Percentiles rank a stretch among this genome's conserved stretches.
phyloP scores from a whole-genome alignment of 1,284 basidiomycete genomes.

The Coniophora puteana region DNA sequence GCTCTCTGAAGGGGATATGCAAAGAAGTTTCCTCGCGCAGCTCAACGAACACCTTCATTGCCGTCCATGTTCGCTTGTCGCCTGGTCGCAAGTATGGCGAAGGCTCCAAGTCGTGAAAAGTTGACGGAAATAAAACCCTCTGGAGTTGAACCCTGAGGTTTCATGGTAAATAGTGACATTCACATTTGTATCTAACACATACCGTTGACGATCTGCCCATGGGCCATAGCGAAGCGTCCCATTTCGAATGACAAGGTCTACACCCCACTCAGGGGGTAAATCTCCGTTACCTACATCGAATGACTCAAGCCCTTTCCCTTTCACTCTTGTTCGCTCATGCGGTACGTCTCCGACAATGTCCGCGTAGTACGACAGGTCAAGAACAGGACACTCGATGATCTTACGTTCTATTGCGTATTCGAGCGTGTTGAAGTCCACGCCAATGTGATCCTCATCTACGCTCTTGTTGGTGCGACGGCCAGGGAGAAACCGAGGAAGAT shows the following conservation, averaged over 20 bases:
- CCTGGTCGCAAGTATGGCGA: conserved; percentile 64
- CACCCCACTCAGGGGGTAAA: conserved; percentile 86
- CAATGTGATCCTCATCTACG: conserved; percentile 49
- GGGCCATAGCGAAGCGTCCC: conserved; percentile 84
- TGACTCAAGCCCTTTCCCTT: conserved; percentile 36
- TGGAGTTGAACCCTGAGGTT: conserved; percentile 67
- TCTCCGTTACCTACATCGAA: conserved; percentile 85
- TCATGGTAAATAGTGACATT: conserved; percentile 2
- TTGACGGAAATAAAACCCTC: conserved; percentile 75
- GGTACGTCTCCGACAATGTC: conserved; percentile 75
- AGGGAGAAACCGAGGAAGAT: conserved; percentile 9
- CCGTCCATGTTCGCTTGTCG: conserved; percentile 78
- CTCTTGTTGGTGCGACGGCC: conserved; percentile 38
- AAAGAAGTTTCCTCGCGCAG: conserved; percentile 73
- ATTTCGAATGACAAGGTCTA: conserved; percentile 76
- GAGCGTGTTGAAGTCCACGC: conserved; percentile 47
- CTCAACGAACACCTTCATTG: conserved; percentile 76
- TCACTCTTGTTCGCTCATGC: conserved; percentile 27
- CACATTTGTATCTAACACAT: conserved; percentile 12
- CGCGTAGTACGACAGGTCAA: conserved; percentile 82
- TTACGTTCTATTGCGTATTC: conserved; percentile 89
- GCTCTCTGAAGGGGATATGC: conserved; percentile 83
- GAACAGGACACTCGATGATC: conserved; percentile 68
- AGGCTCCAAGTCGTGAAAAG: conserved; percentile 62
- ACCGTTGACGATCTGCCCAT: conserved; percentile 92